Percentiles rank a stretch among this genome's conserved stretches.
These are phyloP conservation scores for Suhomyces coccinellae DNA, from an alignment of 1,139 yeast species.

Conservation along the genomic window DNA sequence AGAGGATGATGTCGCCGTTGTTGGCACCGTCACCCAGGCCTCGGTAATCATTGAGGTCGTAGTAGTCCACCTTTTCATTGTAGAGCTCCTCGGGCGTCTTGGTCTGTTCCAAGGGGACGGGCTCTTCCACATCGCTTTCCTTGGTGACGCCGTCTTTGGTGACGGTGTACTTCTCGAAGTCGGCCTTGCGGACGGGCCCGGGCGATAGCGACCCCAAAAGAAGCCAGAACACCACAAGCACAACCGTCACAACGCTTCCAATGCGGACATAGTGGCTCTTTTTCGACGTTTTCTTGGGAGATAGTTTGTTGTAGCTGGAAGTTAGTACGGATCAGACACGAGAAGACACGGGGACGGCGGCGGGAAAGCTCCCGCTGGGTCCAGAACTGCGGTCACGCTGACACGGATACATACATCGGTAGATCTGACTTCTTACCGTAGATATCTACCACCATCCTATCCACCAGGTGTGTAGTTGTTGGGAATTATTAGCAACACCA, in stretches of 20 bases:
- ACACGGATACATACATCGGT: slow-evolving; percentile 38
- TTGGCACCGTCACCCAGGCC: slow-evolving; percentile 56
- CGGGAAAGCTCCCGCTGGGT: too few relatives aligned
- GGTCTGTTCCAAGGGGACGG: slow-evolving; percentile 1
- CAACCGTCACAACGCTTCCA: slow-evolving; percentile 6
- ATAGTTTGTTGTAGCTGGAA: slow-evolving; percentile 14
- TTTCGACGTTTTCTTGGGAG: slow-evolving; percentile 16
- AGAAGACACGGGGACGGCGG: too few relatives aligned
- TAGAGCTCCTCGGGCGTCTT: slow-evolving; percentile 22
- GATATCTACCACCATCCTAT: slow-evolving; percentile 30
- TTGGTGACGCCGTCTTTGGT: slow-evolving; percentile 39
- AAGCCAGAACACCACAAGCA: slow-evolving; percentile 11
- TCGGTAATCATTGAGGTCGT: slow-evolving; percentile 58
- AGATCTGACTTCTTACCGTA: slow-evolving; percentile 47
- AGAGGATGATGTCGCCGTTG: slow-evolving; percentile 65
- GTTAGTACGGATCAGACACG: slow-evolving; percentile 7
- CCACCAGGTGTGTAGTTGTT: slow-evolving; percentile 7
- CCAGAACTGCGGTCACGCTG: not conserved
- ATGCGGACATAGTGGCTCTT: slow-evolving; percentile 6
- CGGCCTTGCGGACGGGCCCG: slow-evolving; percentile 9
- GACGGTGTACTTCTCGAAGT: slow-evolving; percentile 33
- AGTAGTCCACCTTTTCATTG: slow-evolving; percentile 50
- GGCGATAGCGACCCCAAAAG: not conserved
- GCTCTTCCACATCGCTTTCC: slow-evolving; percentile 11
- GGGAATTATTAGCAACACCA: slow-evolving; percentile 1